Percentiles rank a stretch among this genome's conserved stretches.
Evolutionary conservation across 2,329 filamentous ascomycete species (phyloP).

Genomic region (Aspergillus fumigatus): DNA sequence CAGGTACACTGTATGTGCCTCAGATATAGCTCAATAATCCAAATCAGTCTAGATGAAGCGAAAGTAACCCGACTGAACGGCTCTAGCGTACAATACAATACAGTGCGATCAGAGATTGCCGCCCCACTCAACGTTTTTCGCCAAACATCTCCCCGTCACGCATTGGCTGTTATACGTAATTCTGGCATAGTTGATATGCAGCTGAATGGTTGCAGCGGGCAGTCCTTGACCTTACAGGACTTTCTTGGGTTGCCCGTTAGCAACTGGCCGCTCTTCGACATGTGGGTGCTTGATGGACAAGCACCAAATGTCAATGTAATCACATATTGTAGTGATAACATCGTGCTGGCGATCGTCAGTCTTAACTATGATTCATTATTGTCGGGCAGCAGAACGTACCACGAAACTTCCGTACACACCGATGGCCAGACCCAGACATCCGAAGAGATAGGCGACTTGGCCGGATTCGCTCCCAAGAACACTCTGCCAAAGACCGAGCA

Average conservation of each 20-base stretch:
- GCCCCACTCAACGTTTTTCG: background rate
- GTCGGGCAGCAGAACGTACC: slow-evolving; percentile 37
- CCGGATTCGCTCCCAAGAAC: slow-evolving; percentile 72
- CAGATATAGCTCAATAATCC: background rate
- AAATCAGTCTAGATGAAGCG: background rate
- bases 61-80: background rate
- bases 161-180: background rate
- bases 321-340: slow-evolving; percentile 95
- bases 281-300: slow-evolving; percentile 87
- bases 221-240: background rate
- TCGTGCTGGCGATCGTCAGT: slow-evolving; percentile 54
- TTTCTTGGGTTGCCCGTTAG: slow-evolving; percentile 18
- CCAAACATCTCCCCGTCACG: background rate
- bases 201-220: background rate
- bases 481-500: slow-evolving; percentile 65
- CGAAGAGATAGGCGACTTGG: slow-evolving; percentile 86
- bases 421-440: slow-evolving; percentile 75
- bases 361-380: background rate
- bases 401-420: slow-evolving; percentile 98
- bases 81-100: background rate
- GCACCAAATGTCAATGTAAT: slow-evolving; percentile 98
- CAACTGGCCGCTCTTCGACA: slow-evolving; percentile 34
- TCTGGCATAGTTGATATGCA: slow-evolving; percentile 15
- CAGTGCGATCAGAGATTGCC: background rate
- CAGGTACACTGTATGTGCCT: background rate